Base-by-base conservation (phyloP, 768 basidiomycete genomes). In the Pilatotrama ljubarskyi region DNA sequence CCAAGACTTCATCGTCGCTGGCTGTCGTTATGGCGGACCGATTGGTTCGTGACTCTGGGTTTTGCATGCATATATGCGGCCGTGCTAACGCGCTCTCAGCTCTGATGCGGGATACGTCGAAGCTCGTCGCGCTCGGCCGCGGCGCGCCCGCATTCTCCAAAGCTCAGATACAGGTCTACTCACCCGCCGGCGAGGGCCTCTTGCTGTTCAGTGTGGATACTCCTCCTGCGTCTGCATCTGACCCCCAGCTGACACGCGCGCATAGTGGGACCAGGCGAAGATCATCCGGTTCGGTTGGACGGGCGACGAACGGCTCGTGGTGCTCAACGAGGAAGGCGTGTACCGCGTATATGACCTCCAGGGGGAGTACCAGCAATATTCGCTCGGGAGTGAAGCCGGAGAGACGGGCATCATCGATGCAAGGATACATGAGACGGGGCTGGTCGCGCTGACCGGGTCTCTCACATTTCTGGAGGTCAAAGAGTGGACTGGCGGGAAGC, bases 311-410 rank as follows among this genome's bases (percentile, higher is more conserved):
- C 81, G 85, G 38, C 80, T 99, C 36, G 84, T 88, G 0, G 83
- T 98, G 14, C 75, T 98, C 38, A 92, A 95, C 69, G 94, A 96
- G 73, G 95, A 98, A 66, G 95, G 96, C 24, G 81, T 83, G 6
- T 99, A 97, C 74, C 82, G 97, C 46, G 66, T 98, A 24, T 98
- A 98, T 68, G 90, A 93, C 74, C 76, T 93, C 35, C 88, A 92
- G 73, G 87, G 88, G 55, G 90, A 91, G 65, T 97, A 95, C 69
- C 77, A 83, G 58, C 95, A 98, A 62, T 82, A 87, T 70, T 93
- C 93, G 0, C 80, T 98, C 2, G 94, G 93, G 8, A 77, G 77
- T 9, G 95, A 96, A 51, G 91, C 90, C 0, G 81, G 83, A 5
- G 94, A 95, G 71, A 76, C 86, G 59, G 95, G 93, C 0, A 81